phyloP scores from a whole-genome alignment of 441 rosid genomes.

The Geranium incanum region DNA sequence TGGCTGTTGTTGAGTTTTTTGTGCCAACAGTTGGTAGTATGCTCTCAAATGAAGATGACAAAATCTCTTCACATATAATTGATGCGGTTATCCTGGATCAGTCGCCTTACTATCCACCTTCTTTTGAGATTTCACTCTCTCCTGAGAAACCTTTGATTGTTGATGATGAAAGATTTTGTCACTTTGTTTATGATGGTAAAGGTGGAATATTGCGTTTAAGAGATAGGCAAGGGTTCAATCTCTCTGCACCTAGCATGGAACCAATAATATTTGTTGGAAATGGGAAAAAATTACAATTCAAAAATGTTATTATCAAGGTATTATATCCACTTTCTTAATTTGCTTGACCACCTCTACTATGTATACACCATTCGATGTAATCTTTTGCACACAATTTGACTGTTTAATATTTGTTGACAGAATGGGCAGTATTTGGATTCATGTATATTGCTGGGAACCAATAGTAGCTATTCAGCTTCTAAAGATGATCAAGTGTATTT shows the following conservation, averaged over 20 bases:
- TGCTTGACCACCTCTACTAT: conserved; percentile 10
- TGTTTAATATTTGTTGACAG: conserved; percentile 32
- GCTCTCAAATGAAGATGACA: conserved; percentile 65
- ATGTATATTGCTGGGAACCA: conserved; percentile 69
- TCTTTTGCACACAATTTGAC: not conserved
- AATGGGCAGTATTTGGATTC: conserved; percentile 87
- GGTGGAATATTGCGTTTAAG: conserved; percentile 71
- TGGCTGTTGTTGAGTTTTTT: conserved; percentile 88
- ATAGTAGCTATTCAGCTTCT: conserved; percentile 70
- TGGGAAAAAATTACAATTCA: conserved; percentile 76
- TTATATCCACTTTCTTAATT: conserved; percentile 10
- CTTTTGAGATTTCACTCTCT: conserved; percentile 58
- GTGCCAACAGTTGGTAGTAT: conserved; percentile 68
- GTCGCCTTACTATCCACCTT: conserved; percentile 52
- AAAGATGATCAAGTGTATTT: conserved; percentile 58
- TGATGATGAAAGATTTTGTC: conserved; percentile 67
- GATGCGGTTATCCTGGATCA: conserved; percentile 64
- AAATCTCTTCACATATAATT: conserved; percentile 37
- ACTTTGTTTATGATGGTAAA: conserved; percentile 83
- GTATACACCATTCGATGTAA: conserved; percentile 4
- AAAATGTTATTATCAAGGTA: conserved; percentile 84
- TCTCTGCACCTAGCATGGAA: conserved; percentile 62
- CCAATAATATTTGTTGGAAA: conserved; percentile 69
- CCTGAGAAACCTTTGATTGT: conserved; percentile 79
- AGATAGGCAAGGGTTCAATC: conserved; percentile 58